Conservation (phyloP, 2,329 filamentous ascomycete genomes). For the Epichloe uncinata region DNA sequence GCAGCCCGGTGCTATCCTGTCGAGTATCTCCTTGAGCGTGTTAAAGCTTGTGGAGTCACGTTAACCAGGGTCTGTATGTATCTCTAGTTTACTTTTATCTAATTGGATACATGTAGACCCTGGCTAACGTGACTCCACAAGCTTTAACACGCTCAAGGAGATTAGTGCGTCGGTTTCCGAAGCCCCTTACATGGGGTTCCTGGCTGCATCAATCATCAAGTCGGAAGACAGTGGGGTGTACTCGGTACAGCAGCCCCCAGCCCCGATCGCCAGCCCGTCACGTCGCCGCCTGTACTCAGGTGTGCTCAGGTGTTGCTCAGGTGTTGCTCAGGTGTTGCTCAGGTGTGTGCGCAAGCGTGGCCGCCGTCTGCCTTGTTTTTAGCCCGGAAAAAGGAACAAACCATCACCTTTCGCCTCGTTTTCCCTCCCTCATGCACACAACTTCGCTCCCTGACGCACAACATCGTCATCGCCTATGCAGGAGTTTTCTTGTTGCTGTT, state of each 20-base stretch:
- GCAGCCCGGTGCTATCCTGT: too few relatives aligned
- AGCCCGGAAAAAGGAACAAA: conserved; percentile 2
- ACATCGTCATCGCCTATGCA: neutral
- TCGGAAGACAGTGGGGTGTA: too few relatives aligned
- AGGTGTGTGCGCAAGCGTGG: neutral
- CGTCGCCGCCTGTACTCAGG: neutral
- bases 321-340: neutral
- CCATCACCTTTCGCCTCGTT: neutral
- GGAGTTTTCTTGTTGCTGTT: neutral
- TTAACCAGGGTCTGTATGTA: too few relatives aligned
- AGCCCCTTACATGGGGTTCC: neutral
- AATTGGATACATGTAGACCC: too few relatives aligned
- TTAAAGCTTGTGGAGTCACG: too few relatives aligned
- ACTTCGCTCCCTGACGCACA: neutral
- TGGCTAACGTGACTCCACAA: too few relatives aligned
- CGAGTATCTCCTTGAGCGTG: too few relatives aligned
- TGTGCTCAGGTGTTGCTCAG: neutral
- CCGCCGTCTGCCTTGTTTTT: neutral
- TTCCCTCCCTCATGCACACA: neutral
- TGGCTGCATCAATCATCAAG: too few relatives aligned
- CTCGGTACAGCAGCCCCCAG: too few relatives aligned
- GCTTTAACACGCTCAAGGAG: too few relatives aligned
- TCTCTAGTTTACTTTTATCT: too few relatives aligned
- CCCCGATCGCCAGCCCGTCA: neutral
- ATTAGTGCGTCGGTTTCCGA: neutral